These are phyloP conservation scores for Maudiozyma pseudohumilis DNA, from an alignment of 805 yeast species.

Conservation along the genomic window DNA sequence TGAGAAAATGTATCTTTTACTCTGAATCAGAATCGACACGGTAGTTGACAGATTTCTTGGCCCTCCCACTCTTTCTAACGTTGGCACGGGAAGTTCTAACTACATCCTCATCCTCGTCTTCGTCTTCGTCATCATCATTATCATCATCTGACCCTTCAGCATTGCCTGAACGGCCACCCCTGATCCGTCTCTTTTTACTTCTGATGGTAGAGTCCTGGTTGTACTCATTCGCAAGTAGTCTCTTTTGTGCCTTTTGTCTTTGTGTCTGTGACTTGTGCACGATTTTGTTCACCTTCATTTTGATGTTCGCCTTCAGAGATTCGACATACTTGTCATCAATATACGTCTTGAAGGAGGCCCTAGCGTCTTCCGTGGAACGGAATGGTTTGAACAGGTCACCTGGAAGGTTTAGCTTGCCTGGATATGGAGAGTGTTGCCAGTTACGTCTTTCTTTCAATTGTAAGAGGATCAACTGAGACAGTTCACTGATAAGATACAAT, in stretches of 20 bases:
- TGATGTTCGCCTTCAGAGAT: constrained; percentile 29
- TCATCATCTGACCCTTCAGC: constrained; percentile 14
- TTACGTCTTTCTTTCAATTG: constrained; percentile 45
- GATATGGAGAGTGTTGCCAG: constrained; percentile 74
- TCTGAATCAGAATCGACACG: constrained; percentile 28
- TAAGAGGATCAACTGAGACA: constrained; percentile 57
- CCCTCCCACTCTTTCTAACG: constrained; percentile 33
- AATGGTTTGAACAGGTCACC: constrained; percentile 62
- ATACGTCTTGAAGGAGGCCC: constrained; percentile 43
- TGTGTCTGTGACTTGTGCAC: constrained; percentile 23
- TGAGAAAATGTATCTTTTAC: too few species aligned
- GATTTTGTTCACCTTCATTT: constrained; percentile 26
- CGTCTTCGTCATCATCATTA: constrained; percentile 9
- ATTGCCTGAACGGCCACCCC: constrained; percentile 5
- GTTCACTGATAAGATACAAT: constrained; percentile 61
- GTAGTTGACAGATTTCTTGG: constrained; percentile 28
- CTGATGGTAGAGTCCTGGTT: constrained; percentile 5
- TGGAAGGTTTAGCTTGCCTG: constrained; percentile 64
- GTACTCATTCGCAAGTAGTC: constrained; percentile 19
- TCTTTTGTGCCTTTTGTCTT: constrained; percentile 24
- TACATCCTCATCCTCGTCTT: constrained; percentile 14
- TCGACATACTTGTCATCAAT: constrained; percentile 40
- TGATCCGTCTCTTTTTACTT: constrained; percentile 7
- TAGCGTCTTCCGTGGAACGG: constrained; percentile 47
- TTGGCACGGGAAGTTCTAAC: constrained; percentile 9